Evolutionary conservation across 2,329 filamentous ascomycete genomes (phyloP).

Genomic region (Dendryphion nanum): DNA sequence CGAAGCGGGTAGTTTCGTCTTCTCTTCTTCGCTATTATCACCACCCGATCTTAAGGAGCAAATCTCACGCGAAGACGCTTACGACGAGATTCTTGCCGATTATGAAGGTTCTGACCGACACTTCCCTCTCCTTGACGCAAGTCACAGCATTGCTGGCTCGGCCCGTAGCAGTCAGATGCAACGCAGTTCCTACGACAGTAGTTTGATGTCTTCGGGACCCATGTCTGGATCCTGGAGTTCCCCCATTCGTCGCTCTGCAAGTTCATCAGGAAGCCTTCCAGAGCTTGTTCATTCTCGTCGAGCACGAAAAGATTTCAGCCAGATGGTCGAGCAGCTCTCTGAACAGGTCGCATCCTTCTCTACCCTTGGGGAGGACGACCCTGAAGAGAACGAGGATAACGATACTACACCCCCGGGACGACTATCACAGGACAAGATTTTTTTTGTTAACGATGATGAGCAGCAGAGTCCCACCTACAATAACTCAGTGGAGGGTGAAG

Average conservation of each 20-base stretch:
- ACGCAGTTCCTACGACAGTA: slow-evolving; percentile 57
- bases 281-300: slow-evolving; percentile 39
- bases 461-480: slow-evolving; percentile 12
- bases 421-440: slow-evolving; percentile 21
- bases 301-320: slow-evolving; percentile 30
- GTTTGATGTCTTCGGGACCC: slow-evolving; percentile 46
- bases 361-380: slow-evolving; percentile 21
- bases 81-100: slow-evolving; percentile 38
- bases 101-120: slow-evolving; percentile 49
- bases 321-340: slow-evolving; percentile 30
- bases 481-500: slow-evolving; percentile 11
- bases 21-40: slow-evolving; percentile 36
- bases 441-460: slow-evolving; percentile 26
- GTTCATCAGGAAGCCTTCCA: slow-evolving; percentile 39
- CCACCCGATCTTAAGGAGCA: slow-evolving; percentile 36
- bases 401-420: slow-evolving; percentile 30
- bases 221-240: slow-evolving; percentile 34
- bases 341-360: slow-evolving; percentile 31
- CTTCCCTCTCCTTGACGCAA: slow-evolving; percentile 45
- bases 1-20: slow-evolving; percentile 33
- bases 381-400: slow-evolving; percentile 19
- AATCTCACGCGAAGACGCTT: slow-evolving; percentile 30
- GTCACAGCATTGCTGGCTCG: slow-evolving; percentile 39
- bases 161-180: slow-evolving; percentile 52
- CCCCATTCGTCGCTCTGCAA: slow-evolving; percentile 34